Evolutionary conservation across 371 early-diverging fungal genomes (phyloP).

Genomic region (Neoconidiobolus thromboides): DNA sequence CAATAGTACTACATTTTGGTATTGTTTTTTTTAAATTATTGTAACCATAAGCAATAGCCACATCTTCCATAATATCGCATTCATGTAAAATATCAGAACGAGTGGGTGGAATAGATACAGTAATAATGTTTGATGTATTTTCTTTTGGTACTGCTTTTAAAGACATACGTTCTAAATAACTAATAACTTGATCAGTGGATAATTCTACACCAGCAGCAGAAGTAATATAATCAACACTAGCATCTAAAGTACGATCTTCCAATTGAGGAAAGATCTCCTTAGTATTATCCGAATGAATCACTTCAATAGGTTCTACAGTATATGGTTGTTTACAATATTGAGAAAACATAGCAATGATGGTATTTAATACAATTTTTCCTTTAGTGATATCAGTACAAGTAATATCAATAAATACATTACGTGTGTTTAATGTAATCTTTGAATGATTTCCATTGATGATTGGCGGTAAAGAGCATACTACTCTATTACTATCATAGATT

Average conservation of each 20-base stretch:
- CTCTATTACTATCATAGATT: conserved; percentile 65
- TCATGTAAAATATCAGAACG: conserved; percentile 95
- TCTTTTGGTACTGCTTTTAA: conserved; percentile 43
- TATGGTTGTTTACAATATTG: conserved; percentile 61
- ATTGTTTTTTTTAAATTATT: conserved; percentile 79
- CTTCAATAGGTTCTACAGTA: conserved; percentile 80
- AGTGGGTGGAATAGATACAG: conserved; percentile 78
- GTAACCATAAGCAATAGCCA: conserved; percentile 98
- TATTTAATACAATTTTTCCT: conserved; percentile 83
- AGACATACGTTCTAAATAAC: conserved; percentile 70
- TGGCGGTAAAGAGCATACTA: conserved; percentile 95
- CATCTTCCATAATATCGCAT: conserved; percentile 98
- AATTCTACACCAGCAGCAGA: conserved; percentile 56
- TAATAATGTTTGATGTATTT: conserved; percentile 34
- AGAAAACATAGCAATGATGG: conserved; percentile 85
- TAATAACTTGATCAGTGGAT: conserved; percentile 50
- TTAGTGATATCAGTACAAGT: conserved; percentile 96
- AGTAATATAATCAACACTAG: conserved; percentile 73
- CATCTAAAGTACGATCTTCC: conserved; percentile 38
- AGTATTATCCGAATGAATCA: conserved; percentile 70
- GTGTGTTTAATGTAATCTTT: conserved; percentile 90
- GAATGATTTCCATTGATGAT: conserved; percentile 98
- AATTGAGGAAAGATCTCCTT: conserved; percentile 52
- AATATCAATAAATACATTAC: conserved; percentile 97
- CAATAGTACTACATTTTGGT: conserved; percentile 72